Base-by-base conservation (phyloP, 129 eudicot species). In the Lonicera japonica region DNA sequence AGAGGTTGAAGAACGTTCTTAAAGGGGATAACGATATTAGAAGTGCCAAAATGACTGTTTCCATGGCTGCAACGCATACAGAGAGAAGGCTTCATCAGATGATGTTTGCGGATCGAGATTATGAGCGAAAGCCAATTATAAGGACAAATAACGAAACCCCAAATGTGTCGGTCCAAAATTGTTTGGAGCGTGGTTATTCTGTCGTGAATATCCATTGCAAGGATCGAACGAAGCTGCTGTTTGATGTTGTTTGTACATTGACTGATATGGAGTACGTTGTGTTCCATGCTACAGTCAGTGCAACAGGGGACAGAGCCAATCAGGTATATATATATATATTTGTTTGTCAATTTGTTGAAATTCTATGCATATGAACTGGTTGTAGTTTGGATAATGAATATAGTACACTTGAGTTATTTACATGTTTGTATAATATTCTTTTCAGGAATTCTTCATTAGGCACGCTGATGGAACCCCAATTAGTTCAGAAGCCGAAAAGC, bases 381-480 rank as follows among this genome's bases (percentile, higher is more conserved):
- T 48, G 20, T 17, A 24, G 38, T 17, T 9, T 15, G 46, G 63
- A 5, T 2, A 29, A 29, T 29, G 36, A 6, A 29, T 29, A 29
- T 29, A 29, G 6, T 1, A 29, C 6, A 29, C 2, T n/a, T 29
- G 36, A 47, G 24, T 29, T 10, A 21, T 16, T 25, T 10, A 25
- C 19, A 0, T 17, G 21, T 20, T 52, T 19, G 34, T 68, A 20
- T 56, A 5, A 21, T 58, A 25, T 52, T 66, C 14, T 43, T n/a
- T 69, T 47, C 74, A 91, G 96, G 96, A 91, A 56, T 91, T 91
- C 65, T 87, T 84, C 57, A 82, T 82, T 40, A 77, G 84, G 65
- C 94, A 87, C 68, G 40, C 64, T 45, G 90, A 91, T 65, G 96
- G 96, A 54, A 73, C 81, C n/a, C 98, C 95, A 11, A 91, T 87